phyloP scores from a whole-genome alignment of 345 rosid genomes.

The Noccaea bulbosa region DNA sequence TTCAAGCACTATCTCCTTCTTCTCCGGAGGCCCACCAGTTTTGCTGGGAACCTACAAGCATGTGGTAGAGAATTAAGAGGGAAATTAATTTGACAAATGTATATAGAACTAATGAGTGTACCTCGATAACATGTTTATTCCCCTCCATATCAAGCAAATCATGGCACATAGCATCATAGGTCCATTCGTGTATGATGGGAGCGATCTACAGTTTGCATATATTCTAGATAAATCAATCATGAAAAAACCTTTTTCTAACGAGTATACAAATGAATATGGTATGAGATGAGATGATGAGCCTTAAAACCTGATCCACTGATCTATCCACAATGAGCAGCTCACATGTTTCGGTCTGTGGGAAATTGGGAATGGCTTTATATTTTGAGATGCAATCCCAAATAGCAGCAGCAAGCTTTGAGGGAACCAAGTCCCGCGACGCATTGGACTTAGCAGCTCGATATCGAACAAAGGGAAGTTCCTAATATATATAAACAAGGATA shows the following conservation, averaged over 20 bases:
- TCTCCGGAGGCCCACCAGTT: constrained; percentile 67
- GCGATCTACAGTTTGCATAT: constrained; percentile 67
- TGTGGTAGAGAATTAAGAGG: constrained; percentile 4
- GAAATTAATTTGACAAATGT: background rate
- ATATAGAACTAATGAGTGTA: constrained; percentile 9
- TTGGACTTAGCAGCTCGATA: constrained; percentile 66
- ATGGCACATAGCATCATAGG: constrained; percentile 98
- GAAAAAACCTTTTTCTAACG: no score
- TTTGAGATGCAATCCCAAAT: constrained; percentile 59
- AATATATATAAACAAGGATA: constrained; percentile 18
- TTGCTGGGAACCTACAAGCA: constrained; percentile 81
- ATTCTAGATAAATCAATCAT: no score
- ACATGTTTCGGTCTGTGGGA: constrained; percentile 83
- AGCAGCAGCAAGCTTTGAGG: constrained; percentile 76
- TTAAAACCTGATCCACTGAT: constrained; percentile 84
- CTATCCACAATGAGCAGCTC: constrained; percentile 89
- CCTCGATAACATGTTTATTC: constrained; percentile 79
- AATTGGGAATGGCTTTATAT: constrained; percentile 85
- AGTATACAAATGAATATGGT: no score
- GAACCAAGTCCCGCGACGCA: constrained; percentile 58
- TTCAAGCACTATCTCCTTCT: constrained; percentile 81
- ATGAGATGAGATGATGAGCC: constrained; percentile 14
- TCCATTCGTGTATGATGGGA: constrained; percentile 97
- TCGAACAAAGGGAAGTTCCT: constrained; percentile 88
- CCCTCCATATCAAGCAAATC: constrained; percentile 94